Base-by-base conservation (phyloP, 352 stramenopile species). In the Pythium oligandrum region DNA sequence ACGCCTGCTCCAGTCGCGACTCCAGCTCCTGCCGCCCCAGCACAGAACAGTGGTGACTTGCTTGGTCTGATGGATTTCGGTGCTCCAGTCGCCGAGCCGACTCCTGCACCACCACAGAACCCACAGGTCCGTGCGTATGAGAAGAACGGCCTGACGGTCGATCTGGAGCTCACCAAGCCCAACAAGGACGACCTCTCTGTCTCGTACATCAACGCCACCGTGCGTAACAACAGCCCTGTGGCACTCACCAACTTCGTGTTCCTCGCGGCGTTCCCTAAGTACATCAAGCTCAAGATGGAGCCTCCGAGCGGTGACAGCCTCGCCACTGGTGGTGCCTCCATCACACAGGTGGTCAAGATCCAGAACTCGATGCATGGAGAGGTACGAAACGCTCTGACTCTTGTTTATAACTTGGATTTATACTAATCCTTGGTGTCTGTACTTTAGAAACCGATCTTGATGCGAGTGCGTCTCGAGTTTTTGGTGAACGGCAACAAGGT, bases 261-360 rank as follows among this genome's bases (percentile, higher is more conserved):
- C 40, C 63, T 95, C 47, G 85, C 91, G 37, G 96, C 96, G 34
- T 98, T 99, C 63, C 96, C 97, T 30, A 99, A 95, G 77, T 99
- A 98, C 63, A 93, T 98, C 53, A 97, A 96, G 50, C 90, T 98
- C 69, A 96, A 98, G 77, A 98, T 99, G 94, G 92, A 98, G 59
- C 94, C 96, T n/a, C 87, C 95, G 4, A 96, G 83, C 12, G 95
- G 86, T 31, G 92, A 95, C 34, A 90, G 86, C 17, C 68, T 99
- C 47, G 59, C 91, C 2, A 88, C 93, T 37, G 86, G 72, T 33
- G 69, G 68, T 40, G 92, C 79, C 6, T 60, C 61, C 12, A 78
- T 98, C 11, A 98, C 93, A 17, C 96, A 99, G 70, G 81, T 95
- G 33, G 93, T 98, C 59, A 97, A 93, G 70, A 95, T 99, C 48